Base-by-base conservation (phyloP, 2,329 filamentous ascomycete species). In the Beauveria sp. region DNA sequence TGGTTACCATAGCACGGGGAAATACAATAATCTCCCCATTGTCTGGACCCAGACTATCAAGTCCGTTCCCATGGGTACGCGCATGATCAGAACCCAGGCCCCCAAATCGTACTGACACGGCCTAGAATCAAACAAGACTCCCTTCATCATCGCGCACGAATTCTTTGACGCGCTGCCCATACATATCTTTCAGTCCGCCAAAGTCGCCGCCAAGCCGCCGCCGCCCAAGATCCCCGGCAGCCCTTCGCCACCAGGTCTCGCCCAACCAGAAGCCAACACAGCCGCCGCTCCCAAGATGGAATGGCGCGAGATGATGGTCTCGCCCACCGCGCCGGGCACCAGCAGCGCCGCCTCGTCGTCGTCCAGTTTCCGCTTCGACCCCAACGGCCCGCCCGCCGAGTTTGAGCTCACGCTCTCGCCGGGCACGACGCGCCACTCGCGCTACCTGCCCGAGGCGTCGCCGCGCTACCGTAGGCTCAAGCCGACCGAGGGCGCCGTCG, bases 91-190 rank as follows among this genome's bases (percentile, higher is more conserved):
- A 41, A 20, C 9, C 12, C n/a, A 9, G 10, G 60, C 30, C 61
- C 50, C 40, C 26, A 47, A 28, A 48, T 9, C 12, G 20, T 6
- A 37, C 41, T 51, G 3, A 62, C 55, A 18, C 51, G 9, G 2
- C 28, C 55, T 66, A 87, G 86, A 84, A 63, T 75, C 85, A 24
- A 80, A 82, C 63, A 90, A 89, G 70, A 90, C 87, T 24, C 93
- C 94, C 1, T 96, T 97, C 73, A 96, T 99, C 63, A 84, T 97
- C 54, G 94, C 94, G 5, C 94, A 99, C 72, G 94, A 99, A 72
- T 97, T 99, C 80, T 99, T 99, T 76, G 94, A 99, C 68, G 94
- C 94, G 2, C 86, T 99, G 0, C 94, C 94, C 40, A 97, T 99
- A 67, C 92, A 99, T 73, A 87, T 91, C 63, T 99, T 99, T 72